Percentiles rank a stretch among this genome's conserved stretches.
Evolutionary conservation across 2,329 filamentous ascomycete genomes (phyloP).

Genomic region (Pseudocercospora crystallina): DNA sequence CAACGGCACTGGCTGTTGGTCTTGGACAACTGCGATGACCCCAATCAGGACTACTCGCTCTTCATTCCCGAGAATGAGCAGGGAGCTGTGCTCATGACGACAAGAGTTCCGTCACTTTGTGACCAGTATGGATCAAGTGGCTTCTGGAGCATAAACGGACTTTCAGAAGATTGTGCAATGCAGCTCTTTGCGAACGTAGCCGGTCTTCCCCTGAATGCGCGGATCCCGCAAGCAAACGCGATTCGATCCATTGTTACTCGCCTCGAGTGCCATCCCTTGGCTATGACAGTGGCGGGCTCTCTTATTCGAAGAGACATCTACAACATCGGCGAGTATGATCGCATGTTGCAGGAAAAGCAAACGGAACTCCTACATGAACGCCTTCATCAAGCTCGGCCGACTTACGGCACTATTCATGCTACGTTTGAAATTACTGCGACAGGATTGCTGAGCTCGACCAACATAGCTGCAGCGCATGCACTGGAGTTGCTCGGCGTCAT

Average conservation of each 20-base stretch:
- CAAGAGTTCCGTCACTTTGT: background rate
- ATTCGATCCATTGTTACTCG: background rate
- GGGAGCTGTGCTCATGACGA: background rate
- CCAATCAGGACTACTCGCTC: background rate
- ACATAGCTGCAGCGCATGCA: background rate
- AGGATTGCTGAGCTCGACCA: background rate
- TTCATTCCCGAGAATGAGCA: background rate
- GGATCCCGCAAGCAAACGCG: background rate
- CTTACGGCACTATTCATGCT: background rate
- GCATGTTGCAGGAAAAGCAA: background rate
- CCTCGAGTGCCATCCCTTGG: background rate
- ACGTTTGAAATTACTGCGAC: constrained; percentile 2
- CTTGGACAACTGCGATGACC: constrained; percentile 4
- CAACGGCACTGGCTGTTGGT: background rate
- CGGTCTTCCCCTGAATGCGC: background rate
- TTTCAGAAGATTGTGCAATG: background rate
- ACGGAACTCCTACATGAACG: background rate
- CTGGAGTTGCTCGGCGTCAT: background rate
- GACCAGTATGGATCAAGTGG: background rate
- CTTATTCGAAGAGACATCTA: background rate
- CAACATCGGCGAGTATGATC: background rate
- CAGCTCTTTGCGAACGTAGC: background rate
- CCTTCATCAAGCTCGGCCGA: background rate
- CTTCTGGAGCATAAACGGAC: background rate
- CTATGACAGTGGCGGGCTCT: constrained; percentile 1